Evolutionary conservation across 1,139 yeast species (phyloP), one percentile per base, ranked within the genome.

Genomic region (Pichia sp.): DNA sequence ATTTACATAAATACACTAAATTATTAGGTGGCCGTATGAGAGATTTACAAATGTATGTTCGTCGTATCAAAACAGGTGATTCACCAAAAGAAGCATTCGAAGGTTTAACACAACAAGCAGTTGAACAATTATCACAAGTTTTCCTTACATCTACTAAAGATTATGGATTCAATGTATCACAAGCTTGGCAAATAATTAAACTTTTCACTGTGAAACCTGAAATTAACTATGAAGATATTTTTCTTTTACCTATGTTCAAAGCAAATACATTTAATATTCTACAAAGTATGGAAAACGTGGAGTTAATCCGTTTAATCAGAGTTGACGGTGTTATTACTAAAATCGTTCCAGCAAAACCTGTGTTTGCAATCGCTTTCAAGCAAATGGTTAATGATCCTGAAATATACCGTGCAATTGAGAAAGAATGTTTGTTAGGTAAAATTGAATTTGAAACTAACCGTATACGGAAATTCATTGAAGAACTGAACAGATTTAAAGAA

Each of bases 1-100:
- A 67, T 7, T 66, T 86, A 34, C 83, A 80, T 32, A 62, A 66
- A 3, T 76, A 83, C 33, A 66, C 90, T 41, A 77, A 68, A 26
- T 95, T 96, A 8, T 66, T 92, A 29, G 98, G 98, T 11, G 98
- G 98, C 35, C 78, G 98, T 53, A 85, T 92, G 90, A 73, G 90
- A 45, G 98, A 92, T 61, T 71, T 92, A 46, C 97, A 92, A 63
- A 82, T 95, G 22, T 87, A 87, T 65, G 84, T 85, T 0, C 77
- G 97, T 57, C 82, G 97, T 43, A 75, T 92, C 24, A 82, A 80
- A 55, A 79, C 92, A 0, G 98, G 98, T 3, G 97, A 92, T 60
- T 62, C 76, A 10, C 95, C 96, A 1, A 58, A 65, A 23, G 82
- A 74, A 42, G 97, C 98, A 0, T 67, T 89, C 39, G 65, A 73